Evolutionary conservation across 2,329 filamentous ascomycete species (phyloP), one percentile per base, ranked within the genome.

Genomic region (Epichloe hybrida): DNA sequence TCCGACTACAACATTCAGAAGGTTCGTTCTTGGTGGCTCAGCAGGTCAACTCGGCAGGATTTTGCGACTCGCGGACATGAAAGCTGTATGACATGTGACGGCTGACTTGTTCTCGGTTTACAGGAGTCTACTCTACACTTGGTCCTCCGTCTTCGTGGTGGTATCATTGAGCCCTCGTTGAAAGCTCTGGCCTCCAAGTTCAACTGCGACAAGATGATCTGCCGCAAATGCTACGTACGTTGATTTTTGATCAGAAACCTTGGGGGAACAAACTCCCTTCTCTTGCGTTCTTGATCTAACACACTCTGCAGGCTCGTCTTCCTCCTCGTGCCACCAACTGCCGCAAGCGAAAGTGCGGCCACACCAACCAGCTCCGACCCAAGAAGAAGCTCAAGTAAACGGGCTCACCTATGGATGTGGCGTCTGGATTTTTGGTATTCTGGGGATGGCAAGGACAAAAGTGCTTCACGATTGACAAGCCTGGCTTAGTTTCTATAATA

Each of bases 141-240:
- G 69, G 91, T 97, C 70, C 90, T 97, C 75, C 90, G 91, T 79
- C 90, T 97, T 66, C 90, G 91, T 81, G 91, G 91, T 81, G 91
- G 91, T 81, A 91, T 97, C 80, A 96, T 95, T 68, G 91, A 97
- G 83, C 93, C 93, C 66, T 96, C 90, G 67, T 84, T 97, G 67
- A 97, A 97, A 85, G 91, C 88, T 63, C 84, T 97, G 60, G 91
- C 91, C 70, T 90, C 85, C 80, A 96, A 96, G 83, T 97, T 94
- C 84, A 97, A 98, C 86, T 97, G 91, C 86, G 93, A 97, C 64
- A 96, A 96, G 86, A 91, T 91, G 86, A 95, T 97, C 77, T 97
- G 93, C 88, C 91, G 93, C 81, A 97, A 98, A 87, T 98, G 93
- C 86, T 97, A 97, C 77, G 88, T 93, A 84, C 65, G 86, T 20